These are phyloP conservation scores for Ceratocystis destructans DNA, from an alignment of 2,329 filamentous ascomycete genomes.

Conservation along the genomic window DNA sequence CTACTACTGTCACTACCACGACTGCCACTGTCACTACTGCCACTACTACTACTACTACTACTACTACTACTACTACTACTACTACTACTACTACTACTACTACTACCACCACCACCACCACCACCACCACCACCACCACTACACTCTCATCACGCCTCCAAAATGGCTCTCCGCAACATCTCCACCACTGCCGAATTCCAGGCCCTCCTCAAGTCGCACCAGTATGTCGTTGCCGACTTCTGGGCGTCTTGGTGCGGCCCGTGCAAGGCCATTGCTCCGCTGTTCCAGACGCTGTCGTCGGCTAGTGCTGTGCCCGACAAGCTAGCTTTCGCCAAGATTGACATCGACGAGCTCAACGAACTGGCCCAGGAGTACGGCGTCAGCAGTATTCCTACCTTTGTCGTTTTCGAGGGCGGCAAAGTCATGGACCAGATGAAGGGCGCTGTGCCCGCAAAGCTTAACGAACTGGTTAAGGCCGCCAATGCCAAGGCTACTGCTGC, in stretches of 20 bases:
- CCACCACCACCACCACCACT: slow-evolving; percentile 25
- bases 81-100: slow-evolving; percentile 15
- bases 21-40: slow-evolving; percentile 23
- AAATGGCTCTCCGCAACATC: slow-evolving; percentile 7
- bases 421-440: slow-evolving; percentile 20
- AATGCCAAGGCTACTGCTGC: slow-evolving; percentile 23
- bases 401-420: slow-evolving; percentile 44
- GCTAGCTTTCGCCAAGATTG: slow-evolving; percentile 44
- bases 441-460: slow-evolving; percentile 18
- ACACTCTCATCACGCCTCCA: slow-evolving; percentile 31
- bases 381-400: slow-evolving; percentile 45
- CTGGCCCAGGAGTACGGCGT: slow-evolving; percentile 38
- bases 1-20: slow-evolving; percentile 19
- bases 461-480: slow-evolving; percentile 17
- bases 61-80: slow-evolving; percentile 22
- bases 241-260: slow-evolving; percentile 47
- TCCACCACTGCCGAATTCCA: slow-evolving; percentile 35
- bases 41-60: slow-evolving; percentile 16
- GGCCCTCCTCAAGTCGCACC: slow-evolving; percentile 33
- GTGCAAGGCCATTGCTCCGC: slow-evolving; percentile 45
- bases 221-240: slow-evolving; percentile 44
- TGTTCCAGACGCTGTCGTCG: slow-evolving; percentile 37
- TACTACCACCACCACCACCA: slow-evolving; percentile 21
- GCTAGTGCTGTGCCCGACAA: slow-evolving; percentile 28
- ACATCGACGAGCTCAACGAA: slow-evolving; percentile 42